A percentile compares a stretch with the other conserved stretches of the same genome.
These are phyloP conservation scores for Alternaria burnsii DNA, from an alignment of 2,329 filamentous ascomycete species.

Conservation along the genomic window DNA sequence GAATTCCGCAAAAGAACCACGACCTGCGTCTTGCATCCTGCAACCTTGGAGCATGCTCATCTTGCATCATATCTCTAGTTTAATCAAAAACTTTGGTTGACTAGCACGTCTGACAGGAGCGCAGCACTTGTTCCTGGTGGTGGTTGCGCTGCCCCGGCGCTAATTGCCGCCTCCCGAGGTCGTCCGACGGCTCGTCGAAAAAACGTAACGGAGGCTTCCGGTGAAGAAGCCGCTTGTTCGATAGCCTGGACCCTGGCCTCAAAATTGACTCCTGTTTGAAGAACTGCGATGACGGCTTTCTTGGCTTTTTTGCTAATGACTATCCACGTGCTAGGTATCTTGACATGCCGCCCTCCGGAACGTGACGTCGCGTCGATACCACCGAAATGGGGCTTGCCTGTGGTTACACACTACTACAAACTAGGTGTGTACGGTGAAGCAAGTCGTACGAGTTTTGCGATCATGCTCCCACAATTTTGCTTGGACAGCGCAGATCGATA, in stretches of 20 bases:
- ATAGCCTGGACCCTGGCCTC: not conserved
- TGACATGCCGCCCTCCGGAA: not conserved
- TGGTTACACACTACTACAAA: not conserved
- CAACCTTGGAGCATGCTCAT: not conserved
- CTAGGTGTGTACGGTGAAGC: not conserved
- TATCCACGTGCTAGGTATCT: not conserved
- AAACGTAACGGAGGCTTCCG: not conserved
- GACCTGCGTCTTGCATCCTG: not conserved
- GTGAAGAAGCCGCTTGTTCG: not conserved
- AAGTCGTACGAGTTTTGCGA: not conserved
- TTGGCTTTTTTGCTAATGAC: not conserved
- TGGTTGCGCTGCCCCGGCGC: not conserved
- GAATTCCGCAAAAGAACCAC: not conserved
- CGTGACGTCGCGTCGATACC: not conserved
- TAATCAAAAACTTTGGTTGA: not conserved
- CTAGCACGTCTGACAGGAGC: not conserved
- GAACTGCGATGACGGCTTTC: not conserved
- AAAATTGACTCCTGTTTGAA: not conserved
- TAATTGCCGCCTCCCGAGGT: not conserved
- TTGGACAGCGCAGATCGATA: not conserved
- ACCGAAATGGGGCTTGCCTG: not conserved
- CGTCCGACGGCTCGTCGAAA: not conserved
- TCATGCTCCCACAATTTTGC: not conserved
- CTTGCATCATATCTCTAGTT: not conserved
- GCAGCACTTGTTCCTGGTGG: not conserved